These are phyloP conservation scores for Saccharomycopsis microspora DNA, from an alignment of 805 yeast genomes.

Conservation along the genomic window DNA sequence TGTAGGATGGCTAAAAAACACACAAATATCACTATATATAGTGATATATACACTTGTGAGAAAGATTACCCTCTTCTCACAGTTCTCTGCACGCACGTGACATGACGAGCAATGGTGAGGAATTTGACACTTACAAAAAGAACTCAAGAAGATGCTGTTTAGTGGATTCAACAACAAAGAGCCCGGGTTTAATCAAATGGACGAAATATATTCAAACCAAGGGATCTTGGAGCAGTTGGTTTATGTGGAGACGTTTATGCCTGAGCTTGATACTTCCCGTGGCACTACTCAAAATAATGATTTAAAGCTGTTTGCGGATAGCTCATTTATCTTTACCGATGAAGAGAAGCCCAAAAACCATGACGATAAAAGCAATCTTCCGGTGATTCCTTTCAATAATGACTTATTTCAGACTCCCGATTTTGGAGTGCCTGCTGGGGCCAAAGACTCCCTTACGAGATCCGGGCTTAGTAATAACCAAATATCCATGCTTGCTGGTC, in stretches of 20 bases:
- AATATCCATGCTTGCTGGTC: conserved; percentile 52
- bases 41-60: no score
- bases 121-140: no score
- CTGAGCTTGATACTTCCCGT: conserved; percentile 29
- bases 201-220: conserved; percentile 11
- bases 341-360: conserved; percentile 50
- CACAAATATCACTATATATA: no score
- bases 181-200: background rate
- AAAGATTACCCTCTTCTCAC: no score
- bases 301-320: conserved; percentile 75
- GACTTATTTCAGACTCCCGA: background rate
- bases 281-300: conserved; percentile 33
- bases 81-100: no score
- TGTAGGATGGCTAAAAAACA: no score
- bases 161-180: no score
- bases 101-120: no score
- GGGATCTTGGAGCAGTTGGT: conserved; percentile 64
- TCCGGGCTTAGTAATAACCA: conserved; percentile 63
- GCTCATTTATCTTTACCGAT: conserved; percentile 69
- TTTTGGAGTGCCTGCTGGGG: conserved; percentile 49
- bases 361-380: conserved; percentile 1
- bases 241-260: conserved; percentile 68
- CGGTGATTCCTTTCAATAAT: background rate
- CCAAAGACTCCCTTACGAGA: conserved; percentile 45
- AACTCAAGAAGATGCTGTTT: no score